Evolutionary conservation across 495 filamentous ascomycete species (phyloP).

Genomic region (Aspergillus bridgeri): DNA sequence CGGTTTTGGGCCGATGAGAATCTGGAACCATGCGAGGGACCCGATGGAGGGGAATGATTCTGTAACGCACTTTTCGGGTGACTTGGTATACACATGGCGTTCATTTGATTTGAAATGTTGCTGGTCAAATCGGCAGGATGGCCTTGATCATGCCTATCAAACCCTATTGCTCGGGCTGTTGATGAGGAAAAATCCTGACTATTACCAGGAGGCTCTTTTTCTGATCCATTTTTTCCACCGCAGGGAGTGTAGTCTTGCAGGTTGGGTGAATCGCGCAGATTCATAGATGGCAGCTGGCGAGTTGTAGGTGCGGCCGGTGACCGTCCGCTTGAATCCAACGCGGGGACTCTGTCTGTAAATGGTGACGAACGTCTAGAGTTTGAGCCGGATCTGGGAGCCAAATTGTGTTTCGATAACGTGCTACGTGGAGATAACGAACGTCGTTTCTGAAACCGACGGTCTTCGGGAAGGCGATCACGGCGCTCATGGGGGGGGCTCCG

Average conservation of each 20-base stretch:
- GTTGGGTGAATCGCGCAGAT: constrained; percentile 3
- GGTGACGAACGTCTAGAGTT: constrained; percentile 42
- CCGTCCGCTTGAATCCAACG: constrained; percentile 20
- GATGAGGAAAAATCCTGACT: not conserved
- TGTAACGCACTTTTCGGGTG: constrained; percentile 34
- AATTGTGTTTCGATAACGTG: constrained; percentile 25
- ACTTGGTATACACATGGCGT: constrained; percentile 23
- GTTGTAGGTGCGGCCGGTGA: constrained; percentile 23
- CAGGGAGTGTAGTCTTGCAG: constrained; percentile 2
- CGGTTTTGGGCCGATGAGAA: constrained; percentile 47
- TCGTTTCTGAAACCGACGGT: constrained; percentile 9
- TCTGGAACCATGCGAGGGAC: constrained; percentile 45
- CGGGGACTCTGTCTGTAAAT: constrained; percentile 22
- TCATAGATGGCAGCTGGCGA: constrained; percentile 6
- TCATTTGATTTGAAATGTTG: constrained; percentile 7
- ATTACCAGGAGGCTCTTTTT: not conserved
- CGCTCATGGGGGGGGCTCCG: constrained; percentile 26
- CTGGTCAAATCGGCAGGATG: constrained; percentile 5
- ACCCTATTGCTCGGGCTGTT: not conserved
- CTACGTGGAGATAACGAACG: constrained; percentile 30
- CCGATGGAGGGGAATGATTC: constrained; percentile 42
- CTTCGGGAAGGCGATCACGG: constrained; percentile 16
- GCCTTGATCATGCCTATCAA: not conserved
- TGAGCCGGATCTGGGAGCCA: constrained; percentile 33
- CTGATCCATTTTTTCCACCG: not conserved